A percentile compares a stretch with the other conserved stretches of the same genome.
Evolutionary conservation across 2,329 filamentous ascomycete species (phyloP).

Genomic region (Aspergillus vadensis): DNA sequence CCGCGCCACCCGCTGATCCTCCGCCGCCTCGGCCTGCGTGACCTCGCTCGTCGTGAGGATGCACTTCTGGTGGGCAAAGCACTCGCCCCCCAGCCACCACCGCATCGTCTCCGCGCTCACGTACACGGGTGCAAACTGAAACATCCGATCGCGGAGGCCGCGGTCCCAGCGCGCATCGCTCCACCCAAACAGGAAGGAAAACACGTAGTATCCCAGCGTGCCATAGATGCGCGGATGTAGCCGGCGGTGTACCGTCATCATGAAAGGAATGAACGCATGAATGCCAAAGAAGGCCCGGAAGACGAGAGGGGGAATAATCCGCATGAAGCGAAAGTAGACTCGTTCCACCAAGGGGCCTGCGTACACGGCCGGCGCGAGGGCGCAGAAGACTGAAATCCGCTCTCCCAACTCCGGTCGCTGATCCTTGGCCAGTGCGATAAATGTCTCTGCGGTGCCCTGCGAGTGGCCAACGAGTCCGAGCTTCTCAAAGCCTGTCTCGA

Average conservation of each 20-base stretch:
- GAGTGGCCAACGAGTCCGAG: slow-evolving; percentile 83
- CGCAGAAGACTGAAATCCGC: slow-evolving; percentile 86
- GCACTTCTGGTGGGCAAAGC: slow-evolving; percentile 82
- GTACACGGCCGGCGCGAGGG: slow-evolving; percentile 85
- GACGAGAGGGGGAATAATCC: slow-evolving; percentile 70
- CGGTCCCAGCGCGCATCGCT: slow-evolving; percentile 82
- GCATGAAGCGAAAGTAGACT: slow-evolving; percentile 91
- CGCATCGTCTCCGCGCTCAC: slow-evolving; percentile 88
- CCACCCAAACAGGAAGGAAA: slow-evolving; percentile 89
- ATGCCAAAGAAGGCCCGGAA: slow-evolving; percentile 87
- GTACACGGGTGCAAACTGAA: slow-evolving; percentile 89
- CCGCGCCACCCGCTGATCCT: slow-evolving; percentile 34
- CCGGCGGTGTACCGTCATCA: slow-evolving; percentile 78
- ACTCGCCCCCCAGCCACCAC: slow-evolving; percentile 91
- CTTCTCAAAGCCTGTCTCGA: slow-evolving; percentile 80
- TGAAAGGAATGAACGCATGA: slow-evolving; percentile 88
- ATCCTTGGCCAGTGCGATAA: slow-evolving; percentile 85
- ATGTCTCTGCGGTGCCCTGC: slow-evolving; percentile 85
- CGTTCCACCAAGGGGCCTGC: slow-evolving; percentile 83
- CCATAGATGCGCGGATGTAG: slow-evolving; percentile 72
- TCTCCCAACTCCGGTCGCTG: slow-evolving; percentile 82
- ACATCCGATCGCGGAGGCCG: slow-evolving; percentile 76
- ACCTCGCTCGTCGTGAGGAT: slow-evolving; percentile 79
- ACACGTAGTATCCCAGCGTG: slow-evolving; percentile 82
- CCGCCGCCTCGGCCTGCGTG: slow-evolving; percentile 60